phyloP scores from a whole-genome alignment of 176 grass and related monocot species.

The Otatea glauca region DNA sequence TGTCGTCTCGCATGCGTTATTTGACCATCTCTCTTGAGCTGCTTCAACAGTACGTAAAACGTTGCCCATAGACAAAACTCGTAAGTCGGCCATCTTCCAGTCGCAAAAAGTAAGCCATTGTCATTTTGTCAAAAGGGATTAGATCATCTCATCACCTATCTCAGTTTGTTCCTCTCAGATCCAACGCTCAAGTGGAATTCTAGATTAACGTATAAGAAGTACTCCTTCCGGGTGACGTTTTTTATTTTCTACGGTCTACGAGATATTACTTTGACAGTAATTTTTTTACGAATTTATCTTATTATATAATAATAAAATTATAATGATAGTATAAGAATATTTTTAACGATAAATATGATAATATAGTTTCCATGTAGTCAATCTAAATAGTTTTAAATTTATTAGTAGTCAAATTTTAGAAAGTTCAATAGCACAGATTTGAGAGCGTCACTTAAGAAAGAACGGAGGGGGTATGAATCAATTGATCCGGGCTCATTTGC shows the following conservation, averaged over 20 bases:
- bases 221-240: too few relatives aligned
- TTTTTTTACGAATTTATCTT: too few relatives aligned
- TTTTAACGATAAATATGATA: too few relatives aligned
- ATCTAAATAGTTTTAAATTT: too few relatives aligned
- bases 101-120: not conserved
- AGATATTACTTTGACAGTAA: too few relatives aligned
- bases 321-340: too few relatives aligned
- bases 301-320: too few relatives aligned
- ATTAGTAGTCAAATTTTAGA: too few relatives aligned
- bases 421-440: too few relatives aligned
- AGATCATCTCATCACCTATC: not conserved
- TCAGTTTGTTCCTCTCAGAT: not conserved
- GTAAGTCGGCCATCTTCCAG: not conserved
- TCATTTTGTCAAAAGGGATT: constrained; percentile 1
- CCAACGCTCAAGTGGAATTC: not conserved
- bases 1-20: not conserved
- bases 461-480: not conserved
- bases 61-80: not conserved
- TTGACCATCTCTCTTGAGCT: not conserved
- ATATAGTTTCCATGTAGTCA: too few relatives aligned
- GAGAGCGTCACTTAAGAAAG: too few relatives aligned
- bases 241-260: too few relatives aligned
- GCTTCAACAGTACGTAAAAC: not conserved
- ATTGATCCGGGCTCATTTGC: not conserved
- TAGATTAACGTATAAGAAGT: not conserved